phyloP scores from a whole-genome alignment of 2,329 filamentous ascomycete species.

The Diaporthe ampelina region DNA sequence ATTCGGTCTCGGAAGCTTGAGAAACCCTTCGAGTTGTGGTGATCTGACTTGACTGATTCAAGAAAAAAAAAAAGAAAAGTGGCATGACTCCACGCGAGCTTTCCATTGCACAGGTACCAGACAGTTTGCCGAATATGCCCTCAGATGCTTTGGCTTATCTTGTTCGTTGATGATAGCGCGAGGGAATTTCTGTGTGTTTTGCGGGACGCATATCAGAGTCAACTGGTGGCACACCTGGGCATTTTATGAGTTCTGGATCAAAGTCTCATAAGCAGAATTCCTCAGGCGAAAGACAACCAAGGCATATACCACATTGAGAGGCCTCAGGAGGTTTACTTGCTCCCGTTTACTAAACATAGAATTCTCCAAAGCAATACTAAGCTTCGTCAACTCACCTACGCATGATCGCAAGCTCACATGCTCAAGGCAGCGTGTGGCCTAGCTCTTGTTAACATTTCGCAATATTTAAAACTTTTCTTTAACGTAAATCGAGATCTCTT shows the following conservation, averaged over 20 bases:
- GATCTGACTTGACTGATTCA: not conserved
- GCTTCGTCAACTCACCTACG: not conserved
- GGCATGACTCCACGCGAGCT: no score
- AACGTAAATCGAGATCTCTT: no score
- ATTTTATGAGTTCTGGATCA: not conserved
- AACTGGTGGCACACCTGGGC: no score
- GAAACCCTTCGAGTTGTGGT: not conserved
- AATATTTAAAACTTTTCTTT: no score
- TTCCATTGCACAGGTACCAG: not conserved
- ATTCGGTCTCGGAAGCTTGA: no score
- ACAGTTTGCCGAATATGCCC: not conserved
- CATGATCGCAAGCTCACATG: not conserved
- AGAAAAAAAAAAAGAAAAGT: not conserved
- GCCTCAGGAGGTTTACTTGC: not conserved
- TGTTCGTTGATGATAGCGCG: not conserved
- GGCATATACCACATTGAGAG: not conserved
- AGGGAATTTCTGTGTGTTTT: not conserved
- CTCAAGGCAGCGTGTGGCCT: no score
- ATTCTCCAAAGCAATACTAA: not conserved
- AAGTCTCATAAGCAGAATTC: accelerated
- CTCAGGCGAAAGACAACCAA: not conserved
- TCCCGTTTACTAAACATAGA: not conserved
- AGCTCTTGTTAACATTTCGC: no score
- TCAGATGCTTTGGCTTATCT: not conserved
- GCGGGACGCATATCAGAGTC: not conserved